Conservation (phyloP, 2,329 filamentous ascomycete genomes). For the Ascochyta koolunga region DNA sequence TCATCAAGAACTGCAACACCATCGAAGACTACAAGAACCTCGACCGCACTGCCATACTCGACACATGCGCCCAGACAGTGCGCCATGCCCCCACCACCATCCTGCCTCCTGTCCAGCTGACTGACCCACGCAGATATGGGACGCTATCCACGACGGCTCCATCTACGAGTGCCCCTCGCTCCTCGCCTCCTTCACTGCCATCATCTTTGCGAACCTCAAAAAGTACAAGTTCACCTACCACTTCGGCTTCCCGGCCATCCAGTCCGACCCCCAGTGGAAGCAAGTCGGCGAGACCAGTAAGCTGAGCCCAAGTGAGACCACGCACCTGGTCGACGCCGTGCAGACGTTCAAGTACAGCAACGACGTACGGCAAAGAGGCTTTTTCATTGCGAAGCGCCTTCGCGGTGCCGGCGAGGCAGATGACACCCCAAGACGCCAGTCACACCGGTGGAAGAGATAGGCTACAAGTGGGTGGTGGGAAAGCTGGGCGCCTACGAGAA, state of each 20-base stretch:
- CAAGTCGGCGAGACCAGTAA: slow-evolving; percentile 44
- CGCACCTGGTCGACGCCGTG: slow-evolving; percentile 78
- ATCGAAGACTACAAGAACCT: slow-evolving; percentile 88
- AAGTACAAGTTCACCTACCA: slow-evolving; percentile 98
- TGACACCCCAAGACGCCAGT: slow-evolving; percentile 52
- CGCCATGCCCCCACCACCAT: slow-evolving; percentile 22
- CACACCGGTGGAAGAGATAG: slow-evolving; percentile 60
- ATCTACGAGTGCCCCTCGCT: slow-evolving; percentile 95
- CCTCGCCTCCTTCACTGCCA: slow-evolving; percentile 83
- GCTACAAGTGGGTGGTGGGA: slow-evolving; percentile 78
- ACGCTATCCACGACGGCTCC: slow-evolving; percentile 93
- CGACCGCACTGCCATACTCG: slow-evolving; percentile 79
- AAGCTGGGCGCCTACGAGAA: slow-evolving; percentile 79
- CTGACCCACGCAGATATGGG: slow-evolving; percentile 75
- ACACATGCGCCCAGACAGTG: slow-evolving; percentile 79
- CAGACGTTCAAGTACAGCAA: slow-evolving; percentile 86
- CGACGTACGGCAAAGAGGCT: slow-evolving; percentile 86
- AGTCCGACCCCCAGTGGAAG: slow-evolving; percentile 85
- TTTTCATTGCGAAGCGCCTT: slow-evolving; percentile 89
- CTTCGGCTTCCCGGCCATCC: slow-evolving; percentile 93
- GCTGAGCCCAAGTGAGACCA: slow-evolving; percentile 73
- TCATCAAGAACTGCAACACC: slow-evolving; percentile 95
- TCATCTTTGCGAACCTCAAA: slow-evolving; percentile 95
- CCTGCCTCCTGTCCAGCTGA: not conserved
- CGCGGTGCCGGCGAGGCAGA: slow-evolving; percentile 43